A percentile compares a stretch with the other conserved stretches of the same genome.
Evolutionary conservation across 106 monocot genomes (phyloP).

Genomic region (Dactylorhiza incarnata): DNA sequence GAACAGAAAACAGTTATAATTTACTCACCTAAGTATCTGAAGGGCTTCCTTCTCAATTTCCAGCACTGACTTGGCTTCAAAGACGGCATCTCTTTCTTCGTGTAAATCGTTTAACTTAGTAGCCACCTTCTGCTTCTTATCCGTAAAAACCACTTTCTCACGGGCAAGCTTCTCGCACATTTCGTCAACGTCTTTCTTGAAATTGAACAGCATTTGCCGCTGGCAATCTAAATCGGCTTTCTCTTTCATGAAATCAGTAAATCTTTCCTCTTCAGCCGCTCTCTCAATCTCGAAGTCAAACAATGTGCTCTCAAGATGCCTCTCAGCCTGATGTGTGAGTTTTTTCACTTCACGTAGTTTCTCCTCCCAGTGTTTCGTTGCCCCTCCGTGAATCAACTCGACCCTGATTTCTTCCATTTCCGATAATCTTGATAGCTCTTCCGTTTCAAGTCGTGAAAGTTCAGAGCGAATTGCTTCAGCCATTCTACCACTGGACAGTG

Average conservation of each 20-base stretch:
- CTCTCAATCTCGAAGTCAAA: constrained; percentile 46
- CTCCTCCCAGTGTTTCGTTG: constrained; percentile 59
- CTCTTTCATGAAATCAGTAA: constrained; percentile 43
- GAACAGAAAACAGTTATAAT: neutral
- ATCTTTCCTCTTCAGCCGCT: constrained; percentile 19
- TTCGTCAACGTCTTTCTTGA: constrained; percentile 64
- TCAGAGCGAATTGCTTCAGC: constrained; percentile 36
- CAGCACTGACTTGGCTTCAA: constrained; percentile 64
- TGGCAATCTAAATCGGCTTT: constrained; percentile 62
- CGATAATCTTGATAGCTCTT: constrained; percentile 36
- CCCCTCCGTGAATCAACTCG: constrained; percentile 63
- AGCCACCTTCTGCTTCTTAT: constrained; percentile 40
- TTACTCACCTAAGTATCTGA: constrained; percentile 64
- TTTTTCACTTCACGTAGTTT: constrained; percentile 40
- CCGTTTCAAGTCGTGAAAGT: constrained; percentile 51
- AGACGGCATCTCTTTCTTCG: constrained; percentile 35
- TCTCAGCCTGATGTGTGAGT: constrained; percentile 23
- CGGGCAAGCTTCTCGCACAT: constrained; percentile 37
- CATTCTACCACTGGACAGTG: constrained; percentile 64
- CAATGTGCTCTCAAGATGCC: constrained; percentile 26
- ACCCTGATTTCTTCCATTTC: constrained; percentile 66
- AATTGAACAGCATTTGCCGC: constrained; percentile 28
- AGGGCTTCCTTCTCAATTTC: constrained; percentile 89
- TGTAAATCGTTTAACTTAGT: constrained; percentile 18
- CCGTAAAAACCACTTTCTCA: constrained; percentile 29